These are phyloP conservation scores for Grigorovia humatica DNA, from an alignment of 805 yeast species.

Conservation along the genomic window DNA sequence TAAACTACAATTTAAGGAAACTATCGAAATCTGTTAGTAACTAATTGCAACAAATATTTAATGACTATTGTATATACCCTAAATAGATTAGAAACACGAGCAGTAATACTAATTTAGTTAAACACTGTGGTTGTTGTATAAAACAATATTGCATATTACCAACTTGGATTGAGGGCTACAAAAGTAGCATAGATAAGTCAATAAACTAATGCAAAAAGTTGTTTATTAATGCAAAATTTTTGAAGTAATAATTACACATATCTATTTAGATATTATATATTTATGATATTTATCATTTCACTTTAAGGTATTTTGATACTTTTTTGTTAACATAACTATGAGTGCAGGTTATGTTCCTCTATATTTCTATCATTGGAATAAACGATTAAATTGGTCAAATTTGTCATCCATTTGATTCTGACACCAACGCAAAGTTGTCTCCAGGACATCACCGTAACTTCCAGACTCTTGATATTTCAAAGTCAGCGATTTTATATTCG, in stretches of 20 bases:
- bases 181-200: too few species aligned
- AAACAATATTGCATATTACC: too few species aligned
- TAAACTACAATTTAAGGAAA: too few species aligned
- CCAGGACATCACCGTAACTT: conserved; percentile 12
- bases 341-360: too few species aligned
- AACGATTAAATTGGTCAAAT: conserved; percentile 1
- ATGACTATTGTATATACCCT: neutral
- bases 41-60: neutral
- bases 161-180: neutral
- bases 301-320: neutral
- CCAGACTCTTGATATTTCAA: conserved; percentile 16
- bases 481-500: conserved; percentile 20
- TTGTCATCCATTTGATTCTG: conserved; percentile 1
- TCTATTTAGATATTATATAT: neutral
- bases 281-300: neutral
- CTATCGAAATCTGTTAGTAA: neutral
- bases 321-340: too few species aligned
- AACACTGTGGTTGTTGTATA: too few species aligned
- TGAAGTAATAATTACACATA: neutral
- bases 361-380: neutral
- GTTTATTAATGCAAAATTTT: neutral
- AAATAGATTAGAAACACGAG: neutral
- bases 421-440: conserved; percentile 4
- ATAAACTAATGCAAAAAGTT: neutral
- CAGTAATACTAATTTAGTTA: neutral